These are phyloP conservation scores for Anacardium occidentale DNA, from an alignment of 345 rosid species.

Conservation along the genomic window DNA sequence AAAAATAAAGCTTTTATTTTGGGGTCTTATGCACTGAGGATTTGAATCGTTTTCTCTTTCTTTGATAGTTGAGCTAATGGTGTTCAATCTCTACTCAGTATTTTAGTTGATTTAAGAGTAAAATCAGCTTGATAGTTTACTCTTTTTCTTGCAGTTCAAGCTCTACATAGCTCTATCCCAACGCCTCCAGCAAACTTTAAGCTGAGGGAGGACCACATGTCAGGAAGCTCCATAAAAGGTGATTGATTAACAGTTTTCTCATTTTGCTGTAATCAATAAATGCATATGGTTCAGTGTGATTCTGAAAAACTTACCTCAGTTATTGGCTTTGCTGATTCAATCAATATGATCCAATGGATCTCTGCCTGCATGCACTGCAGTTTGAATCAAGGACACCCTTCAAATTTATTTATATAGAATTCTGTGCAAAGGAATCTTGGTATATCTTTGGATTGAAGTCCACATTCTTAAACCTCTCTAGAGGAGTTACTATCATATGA, in stretches of 20 bases:
- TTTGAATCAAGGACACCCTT: background rate
- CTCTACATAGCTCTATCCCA: conserved; percentile 61
- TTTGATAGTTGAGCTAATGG: background rate
- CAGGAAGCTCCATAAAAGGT: conserved; percentile 98
- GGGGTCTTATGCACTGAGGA: background rate
- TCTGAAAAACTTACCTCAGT: background rate
- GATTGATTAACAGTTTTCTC: conserved; percentile 15
- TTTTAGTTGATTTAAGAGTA: conserved; percentile 1
- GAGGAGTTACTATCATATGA: too few relatives aligned
- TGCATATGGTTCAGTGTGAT: background rate
- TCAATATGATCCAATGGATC: background rate
- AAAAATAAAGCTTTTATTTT: background rate
- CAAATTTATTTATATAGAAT: background rate
- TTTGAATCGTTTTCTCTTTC: background rate
- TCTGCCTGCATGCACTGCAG: background rate
- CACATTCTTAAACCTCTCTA: background rate
- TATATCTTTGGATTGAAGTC: background rate
- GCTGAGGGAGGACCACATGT: conserved; percentile 78
- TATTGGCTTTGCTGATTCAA: background rate
- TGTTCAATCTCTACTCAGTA: background rate
- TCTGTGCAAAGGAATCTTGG: background rate
- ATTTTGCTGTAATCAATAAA: conserved; percentile 3
- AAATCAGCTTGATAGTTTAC: conserved; percentile 6
- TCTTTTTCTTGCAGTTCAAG: conserved; percentile 51
- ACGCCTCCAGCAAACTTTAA: conserved; percentile 80